Conservation (phyloP, 257 asterid species). For the Forsythia suspensa region DNA sequence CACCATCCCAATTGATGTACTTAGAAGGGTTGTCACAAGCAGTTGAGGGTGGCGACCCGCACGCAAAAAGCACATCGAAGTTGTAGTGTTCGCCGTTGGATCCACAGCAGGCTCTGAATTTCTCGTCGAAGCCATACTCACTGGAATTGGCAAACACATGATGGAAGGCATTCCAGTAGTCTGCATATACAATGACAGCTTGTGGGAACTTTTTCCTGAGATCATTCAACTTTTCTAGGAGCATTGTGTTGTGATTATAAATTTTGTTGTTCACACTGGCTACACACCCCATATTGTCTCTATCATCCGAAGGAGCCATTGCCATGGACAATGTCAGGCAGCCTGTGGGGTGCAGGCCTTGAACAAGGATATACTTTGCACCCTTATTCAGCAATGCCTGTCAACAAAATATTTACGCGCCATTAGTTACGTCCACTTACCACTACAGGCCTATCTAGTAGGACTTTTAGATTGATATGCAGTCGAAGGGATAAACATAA, state of each 20-base stretch:
- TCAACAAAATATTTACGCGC: not conserved
- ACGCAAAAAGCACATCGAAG: slow-evolving; percentile 44
- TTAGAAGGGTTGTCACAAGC: slow-evolving; percentile 49
- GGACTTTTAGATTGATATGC: no score
- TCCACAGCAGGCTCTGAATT: slow-evolving; percentile 65
- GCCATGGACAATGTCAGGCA: slow-evolving; percentile 57
- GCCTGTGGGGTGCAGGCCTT: slow-evolving; percentile 68
- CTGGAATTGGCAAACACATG: slow-evolving; percentile 30
- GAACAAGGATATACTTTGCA: slow-evolving; percentile 65
- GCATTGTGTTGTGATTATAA: slow-evolving; percentile 47
- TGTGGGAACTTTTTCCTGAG: slow-evolving; percentile 40
- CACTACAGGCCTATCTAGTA: no score
- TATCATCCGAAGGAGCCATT: slow-evolving; percentile 39
- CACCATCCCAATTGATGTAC: slow-evolving; percentile 84
- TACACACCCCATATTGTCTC: slow-evolving; percentile 61
- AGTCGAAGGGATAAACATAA: not conserved
- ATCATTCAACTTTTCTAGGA: slow-evolving; percentile 28
- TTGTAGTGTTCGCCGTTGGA: slow-evolving; percentile 47
- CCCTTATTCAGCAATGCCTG: slow-evolving; percentile 57
- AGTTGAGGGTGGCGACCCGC: slow-evolving; percentile 44
- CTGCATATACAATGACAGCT: slow-evolving; percentile 57
- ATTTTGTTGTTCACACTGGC: slow-evolving; percentile 32
- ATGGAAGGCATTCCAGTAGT: slow-evolving; percentile 49
- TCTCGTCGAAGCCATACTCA: slow-evolving; percentile 52
- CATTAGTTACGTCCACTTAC: no score